phyloP scores from a whole-genome alignment of 148 eudicot species.

The Rhododendron simsii region DNA sequence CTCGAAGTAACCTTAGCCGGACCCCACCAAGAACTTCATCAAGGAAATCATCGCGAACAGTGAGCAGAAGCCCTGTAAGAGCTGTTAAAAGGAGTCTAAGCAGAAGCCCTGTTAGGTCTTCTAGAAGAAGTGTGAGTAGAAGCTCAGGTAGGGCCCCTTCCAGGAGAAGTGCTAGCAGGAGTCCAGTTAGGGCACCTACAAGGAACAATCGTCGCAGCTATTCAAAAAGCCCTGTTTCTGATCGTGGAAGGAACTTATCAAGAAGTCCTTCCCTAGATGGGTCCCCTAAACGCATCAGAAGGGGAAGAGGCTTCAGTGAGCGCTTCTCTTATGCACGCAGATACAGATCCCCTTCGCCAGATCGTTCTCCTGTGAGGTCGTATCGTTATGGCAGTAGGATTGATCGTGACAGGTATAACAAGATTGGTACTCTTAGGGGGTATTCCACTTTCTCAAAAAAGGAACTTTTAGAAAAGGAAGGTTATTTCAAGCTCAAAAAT shows the following conservation, averaged over 20 bases:
- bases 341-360: slow-evolving; percentile 78
- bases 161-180: slow-evolving; percentile 57
- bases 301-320: slow-evolving; percentile 88
- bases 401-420: slow-evolving; percentile 64
- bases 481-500: too few relatives aligned
- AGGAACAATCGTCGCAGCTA: slow-evolving; percentile 56
- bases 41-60: slow-evolving; percentile 44
- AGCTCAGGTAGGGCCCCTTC: slow-evolving; percentile 66
- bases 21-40: slow-evolving; percentile 58
- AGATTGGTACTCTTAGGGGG: not conserved
- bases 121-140: slow-evolving; percentile 54
- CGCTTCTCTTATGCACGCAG: slow-evolving; percentile 74
- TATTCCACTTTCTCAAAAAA: too few relatives aligned
- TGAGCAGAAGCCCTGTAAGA: slow-evolving; percentile 53
- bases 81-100: slow-evolving; percentile 48
- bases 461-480: too few relatives aligned
- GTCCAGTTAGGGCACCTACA: slow-evolving; percentile 60
- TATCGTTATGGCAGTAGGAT: slow-evolving; percentile 65
- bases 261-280: slow-evolving; percentile 74
- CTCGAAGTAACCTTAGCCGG: slow-evolving; percentile 40
- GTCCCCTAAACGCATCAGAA: slow-evolving; percentile 68
- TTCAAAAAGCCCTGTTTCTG: slow-evolving; percentile 69
- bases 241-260: slow-evolving; percentile 66
- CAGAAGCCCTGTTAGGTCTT: slow-evolving; percentile 47
- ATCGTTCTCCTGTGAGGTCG: slow-evolving; percentile 56